phyloP scores from a whole-genome alignment of 1,139 yeast genomes.

The Protomyces pachydermus region DNA sequence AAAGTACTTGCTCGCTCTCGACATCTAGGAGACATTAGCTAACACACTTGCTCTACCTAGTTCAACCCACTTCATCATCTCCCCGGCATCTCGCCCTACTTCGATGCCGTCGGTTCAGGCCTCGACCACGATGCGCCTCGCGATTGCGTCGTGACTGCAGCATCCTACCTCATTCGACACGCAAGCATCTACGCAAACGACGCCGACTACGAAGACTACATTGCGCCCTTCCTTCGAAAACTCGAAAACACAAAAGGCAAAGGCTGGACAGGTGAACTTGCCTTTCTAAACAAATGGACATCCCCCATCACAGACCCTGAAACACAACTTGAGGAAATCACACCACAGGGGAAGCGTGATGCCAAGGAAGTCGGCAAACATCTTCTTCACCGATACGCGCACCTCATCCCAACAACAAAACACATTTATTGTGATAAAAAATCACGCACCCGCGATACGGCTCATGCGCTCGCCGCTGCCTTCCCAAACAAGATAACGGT shows the following conservation, averaged over 20 bases:
- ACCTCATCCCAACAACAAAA: constrained; percentile 4
- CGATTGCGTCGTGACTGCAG: constrained; percentile 21
- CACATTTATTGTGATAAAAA: constrained; percentile 24
- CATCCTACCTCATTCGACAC: constrained; percentile 21
- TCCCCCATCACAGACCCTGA: constrained; percentile 14
- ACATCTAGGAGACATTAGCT: background rate
- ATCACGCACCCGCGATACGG: constrained; percentile 22
- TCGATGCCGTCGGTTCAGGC: constrained; percentile 23
- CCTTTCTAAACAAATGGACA: constrained; percentile 17
- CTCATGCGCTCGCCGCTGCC: constrained; percentile 12
- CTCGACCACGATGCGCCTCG: constrained; percentile 15
- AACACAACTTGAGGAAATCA: constrained; percentile 13
- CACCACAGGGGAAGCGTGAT: constrained; percentile 19
- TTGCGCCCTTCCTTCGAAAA: constrained; percentile 14
- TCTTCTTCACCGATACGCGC: constrained; percentile 9
- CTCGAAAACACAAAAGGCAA: constrained; percentile 9
- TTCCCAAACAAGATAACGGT: constrained; percentile 9
- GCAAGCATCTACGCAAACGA: constrained; percentile 26
- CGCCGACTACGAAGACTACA: constrained; percentile 20
- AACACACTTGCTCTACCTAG: background rate
- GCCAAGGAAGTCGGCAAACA: constrained; percentile 21
- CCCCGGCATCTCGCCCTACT: constrained; percentile 23
- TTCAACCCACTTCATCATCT: constrained; percentile 19
- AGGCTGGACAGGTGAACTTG: constrained; percentile 4
- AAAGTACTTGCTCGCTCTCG: background rate